Conservation (phyloP, 2,329 filamentous ascomycete genomes). For the Pseudogymnoascus sp. region DNA sequence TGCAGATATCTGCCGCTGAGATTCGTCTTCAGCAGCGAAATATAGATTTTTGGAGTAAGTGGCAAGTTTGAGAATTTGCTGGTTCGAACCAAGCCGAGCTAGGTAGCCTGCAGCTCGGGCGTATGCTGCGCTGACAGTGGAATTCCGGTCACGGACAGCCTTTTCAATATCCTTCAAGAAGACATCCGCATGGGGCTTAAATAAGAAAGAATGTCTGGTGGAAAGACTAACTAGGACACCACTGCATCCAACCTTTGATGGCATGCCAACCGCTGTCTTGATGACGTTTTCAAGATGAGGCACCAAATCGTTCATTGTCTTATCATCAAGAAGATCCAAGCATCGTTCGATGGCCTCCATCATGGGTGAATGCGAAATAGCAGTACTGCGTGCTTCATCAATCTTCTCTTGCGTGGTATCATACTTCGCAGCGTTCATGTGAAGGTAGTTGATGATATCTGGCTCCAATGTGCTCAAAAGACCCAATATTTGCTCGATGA, state of each 20-base stretch:
- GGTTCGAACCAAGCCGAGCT: constrained; percentile 48
- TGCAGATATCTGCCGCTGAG: constrained; percentile 63
- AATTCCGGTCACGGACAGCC: constrained; percentile 81
- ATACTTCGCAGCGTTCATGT: constrained; percentile 76
- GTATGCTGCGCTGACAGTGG: constrained; percentile 85
- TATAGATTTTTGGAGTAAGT: constrained; percentile 59
- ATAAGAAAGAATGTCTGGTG: constrained; percentile 66
- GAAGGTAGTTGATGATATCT: constrained; percentile 83
- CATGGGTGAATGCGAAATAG: constrained; percentile 77
- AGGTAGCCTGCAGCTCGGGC: constrained; percentile 82
- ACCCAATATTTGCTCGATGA: constrained; percentile 73
- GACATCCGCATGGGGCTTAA: constrained; percentile 64
- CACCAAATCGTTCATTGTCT: constrained; percentile 66
- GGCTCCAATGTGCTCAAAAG: constrained; percentile 83
- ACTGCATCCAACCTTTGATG: constrained; percentile 86
- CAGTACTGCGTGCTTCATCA: constrained; percentile 74
- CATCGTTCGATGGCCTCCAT: constrained; percentile 88
- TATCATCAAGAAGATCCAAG: constrained; percentile 71
- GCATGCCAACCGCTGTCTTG: constrained; percentile 79
- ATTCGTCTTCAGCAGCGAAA: constrained; percentile 71
- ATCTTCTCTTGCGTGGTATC: constrained; percentile 83
- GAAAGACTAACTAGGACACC: constrained; percentile 77
- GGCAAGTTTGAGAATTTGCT: constrained; percentile 43
- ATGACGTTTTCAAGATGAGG: constrained; percentile 68
- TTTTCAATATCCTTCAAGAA: constrained; percentile 75